Base-by-base conservation (phyloP, 2,329 filamentous ascomycete genomes). In the Penicillium crustosum region DNA sequence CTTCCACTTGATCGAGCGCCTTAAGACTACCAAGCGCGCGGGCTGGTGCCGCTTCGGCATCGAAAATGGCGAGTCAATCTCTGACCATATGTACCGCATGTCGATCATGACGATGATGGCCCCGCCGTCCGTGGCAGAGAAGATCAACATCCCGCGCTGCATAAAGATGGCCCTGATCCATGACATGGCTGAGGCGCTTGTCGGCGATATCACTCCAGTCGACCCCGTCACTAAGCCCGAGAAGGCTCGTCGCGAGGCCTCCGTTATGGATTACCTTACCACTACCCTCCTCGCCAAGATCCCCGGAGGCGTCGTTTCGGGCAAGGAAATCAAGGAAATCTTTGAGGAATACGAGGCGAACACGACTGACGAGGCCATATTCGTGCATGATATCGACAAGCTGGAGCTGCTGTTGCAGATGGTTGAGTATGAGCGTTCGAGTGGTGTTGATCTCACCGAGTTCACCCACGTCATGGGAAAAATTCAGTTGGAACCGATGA, bases 1-100 rank as follows among this genome's bases (percentile, higher is more conserved):
- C 81, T 96, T 99, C 77, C 94, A 99, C 79, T 82, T 97, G 60
- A 85, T 99, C 62, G 90, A 96, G 76, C 89, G 90, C 49, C 84
- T 99, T 57, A 99, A 99, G 84, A 97, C 93, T 8, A 96, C 90
- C 61, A 95, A 96, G 76, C 89, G 94, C 60, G 94, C 97, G 77
- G 94, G 94, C 64, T 99, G 94, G 94, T 86, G 90, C 55, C 86
- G 94, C 38, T 97, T 97, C 73, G 87, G 86, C 39, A 91, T 99
- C 66, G 66, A 74, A 56, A 66, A 74, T 56, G 89, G 91, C 73
- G 94, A 99, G 77, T 96, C 91, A 2, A 97, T 99, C 71, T 85
- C 91, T 53, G 94, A 99, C 79, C 94, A 99, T 82, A 99, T 99
- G 94, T 99, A 97, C 78, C 92, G 94, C 78, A 99, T 99, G 94